Percentiles rank a stretch among this genome's conserved stretches.
phyloP scores from a whole-genome alignment of 495 filamentous ascomycete genomes.

The Rostrohypoxylon terebratum region DNA sequence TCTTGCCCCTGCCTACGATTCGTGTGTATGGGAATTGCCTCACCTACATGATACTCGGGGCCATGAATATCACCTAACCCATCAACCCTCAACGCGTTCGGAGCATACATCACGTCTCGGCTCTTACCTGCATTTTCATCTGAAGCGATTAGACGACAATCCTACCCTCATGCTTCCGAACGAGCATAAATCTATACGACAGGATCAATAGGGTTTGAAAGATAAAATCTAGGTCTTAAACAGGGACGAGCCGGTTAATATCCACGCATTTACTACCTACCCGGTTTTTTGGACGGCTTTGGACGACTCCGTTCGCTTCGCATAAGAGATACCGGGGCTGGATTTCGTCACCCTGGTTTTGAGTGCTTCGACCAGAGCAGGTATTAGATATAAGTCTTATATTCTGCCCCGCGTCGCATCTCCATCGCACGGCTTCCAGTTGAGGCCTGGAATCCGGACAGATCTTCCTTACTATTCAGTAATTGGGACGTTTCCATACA shows the following conservation, averaged over 20 bases:
- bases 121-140: constrained; percentile 1
- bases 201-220: constrained; percentile 4
- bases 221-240: not conserved
- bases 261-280: not conserved
- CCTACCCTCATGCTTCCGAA: constrained; percentile 8
- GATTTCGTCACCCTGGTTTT: constrained; percentile 12
- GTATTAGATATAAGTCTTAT: not conserved
- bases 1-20: constrained; percentile 29
- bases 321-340: not conserved
- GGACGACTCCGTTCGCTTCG: constrained; percentile 5
- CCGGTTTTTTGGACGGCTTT: constrained; percentile 11
- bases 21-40: constrained; percentile 46
- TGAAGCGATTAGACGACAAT: constrained; percentile 34
- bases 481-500: not conserved
- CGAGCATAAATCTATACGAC: constrained; percentile 16
- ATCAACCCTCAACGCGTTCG: constrained; percentile 21
- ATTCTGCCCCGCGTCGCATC: not conserved
- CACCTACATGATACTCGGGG: constrained; percentile 36
- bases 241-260: constrained; percentile 17
- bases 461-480: not conserved
- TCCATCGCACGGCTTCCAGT: not conserved
- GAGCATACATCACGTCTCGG: constrained; percentile 21
- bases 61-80: constrained; percentile 42
- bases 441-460: not conserved
- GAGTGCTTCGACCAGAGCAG: constrained; percentile 1